Conservation (phyloP, 2,329 filamentous ascomycete species). For the Phoma herbarum region DNA sequence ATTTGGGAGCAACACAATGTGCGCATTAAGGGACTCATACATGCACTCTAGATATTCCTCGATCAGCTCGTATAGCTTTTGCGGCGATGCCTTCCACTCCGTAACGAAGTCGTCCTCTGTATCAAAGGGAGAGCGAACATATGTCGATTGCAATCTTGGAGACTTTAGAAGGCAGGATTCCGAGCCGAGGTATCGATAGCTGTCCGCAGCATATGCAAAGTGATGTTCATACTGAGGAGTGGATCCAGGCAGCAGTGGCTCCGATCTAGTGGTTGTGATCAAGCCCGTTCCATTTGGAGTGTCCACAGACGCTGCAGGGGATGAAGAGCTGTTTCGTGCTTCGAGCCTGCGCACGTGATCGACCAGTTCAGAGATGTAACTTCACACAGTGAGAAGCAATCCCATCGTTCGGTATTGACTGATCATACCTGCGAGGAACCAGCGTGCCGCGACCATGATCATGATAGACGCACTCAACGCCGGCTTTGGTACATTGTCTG, state of each 20-base stretch:
- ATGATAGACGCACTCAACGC: slow-evolving; percentile 47
- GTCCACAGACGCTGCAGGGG: slow-evolving; percentile 30
- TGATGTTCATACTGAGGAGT: slow-evolving; percentile 42
- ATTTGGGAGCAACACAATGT: not conserved
- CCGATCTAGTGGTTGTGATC: slow-evolving; percentile 21
- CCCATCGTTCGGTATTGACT: not conserved
- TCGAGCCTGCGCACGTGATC: slow-evolving; percentile 47
- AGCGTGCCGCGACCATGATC: slow-evolving; percentile 46
- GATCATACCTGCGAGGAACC: slow-evolving; percentile 41
- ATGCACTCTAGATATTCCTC: slow-evolving; percentile 42
- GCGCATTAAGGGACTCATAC: slow-evolving; percentile 13
- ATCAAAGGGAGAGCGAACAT: slow-evolving; percentile 27
- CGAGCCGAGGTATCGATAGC: slow-evolving; percentile 48
- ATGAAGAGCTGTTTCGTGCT: slow-evolving; percentile 28
- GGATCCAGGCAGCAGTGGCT: slow-evolving; percentile 26
- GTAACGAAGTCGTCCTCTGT: slow-evolving; percentile 39
- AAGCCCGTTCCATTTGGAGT: slow-evolving; percentile 23
- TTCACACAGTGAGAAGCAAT: slow-evolving; percentile 15
- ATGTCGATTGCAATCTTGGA: slow-evolving; percentile 36
- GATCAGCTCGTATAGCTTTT: slow-evolving; percentile 42
- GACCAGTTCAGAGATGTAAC: slow-evolving; percentile 48
- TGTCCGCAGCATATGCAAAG: slow-evolving; percentile 44
- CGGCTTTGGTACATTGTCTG: slow-evolving; percentile 50
- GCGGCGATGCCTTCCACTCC: slow-evolving; percentile 34
- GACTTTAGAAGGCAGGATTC: slow-evolving; percentile 47